Percentiles rank a stretch among this genome's conserved stretches.
phyloP scores from a whole-genome alignment of 2,329 filamentous ascomycete genomes.

The Septoria linicola region DNA sequence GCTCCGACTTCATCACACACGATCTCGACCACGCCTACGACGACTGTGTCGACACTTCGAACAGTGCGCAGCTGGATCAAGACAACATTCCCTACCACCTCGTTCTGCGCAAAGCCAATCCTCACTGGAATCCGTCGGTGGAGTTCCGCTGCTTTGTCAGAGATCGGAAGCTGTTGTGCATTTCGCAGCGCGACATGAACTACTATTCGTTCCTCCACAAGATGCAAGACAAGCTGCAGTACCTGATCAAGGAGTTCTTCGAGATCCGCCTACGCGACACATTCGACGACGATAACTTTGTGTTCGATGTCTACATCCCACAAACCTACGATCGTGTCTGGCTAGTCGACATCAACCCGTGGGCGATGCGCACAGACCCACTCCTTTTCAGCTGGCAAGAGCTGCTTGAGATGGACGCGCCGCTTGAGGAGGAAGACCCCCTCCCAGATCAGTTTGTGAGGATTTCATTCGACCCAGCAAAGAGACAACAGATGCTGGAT shows the following conservation, averaged over 20 bases:
- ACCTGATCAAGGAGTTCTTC: slow-evolving; percentile 75
- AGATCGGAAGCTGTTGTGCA: slow-evolving; percentile 72
- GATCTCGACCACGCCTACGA: slow-evolving; percentile 93
- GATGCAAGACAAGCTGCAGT: slow-evolving; percentile 65
- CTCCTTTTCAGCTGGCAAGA: slow-evolving; percentile 89
- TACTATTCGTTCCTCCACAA: slow-evolving; percentile 78
- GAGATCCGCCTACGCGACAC: slow-evolving; percentile 68
- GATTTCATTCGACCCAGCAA: slow-evolving; percentile 24
- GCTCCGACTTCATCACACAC: slow-evolving; percentile 90
- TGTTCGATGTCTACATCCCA: slow-evolving; percentile 91
- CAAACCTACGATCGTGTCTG: slow-evolving; percentile 71
- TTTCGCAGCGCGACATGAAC: slow-evolving; percentile 87
- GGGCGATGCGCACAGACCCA: slow-evolving; percentile 85
- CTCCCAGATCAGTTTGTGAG: slow-evolving; percentile 29
- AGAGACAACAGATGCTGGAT: slow-evolving; percentile 15
- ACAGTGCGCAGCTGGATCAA: slow-evolving; percentile 31
- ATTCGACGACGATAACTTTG: slow-evolving; percentile 81
- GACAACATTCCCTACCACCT: slow-evolving; percentile 69
- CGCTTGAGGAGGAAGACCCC: slow-evolving; percentile 35
- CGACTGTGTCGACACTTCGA: slow-evolving; percentile 54
- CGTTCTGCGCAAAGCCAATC: slow-evolving; percentile 80
- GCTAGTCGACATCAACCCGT: slow-evolving; percentile 92
- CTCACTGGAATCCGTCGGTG: slow-evolving; percentile 77
- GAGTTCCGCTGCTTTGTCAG: slow-evolving; percentile 97
- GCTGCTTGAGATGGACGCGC: slow-evolving; percentile 69